Evolutionary conservation across 306 rosid genomes (phyloP), one percentile per base, ranked within the genome.

Genomic region (Nissolia schottii): DNA sequence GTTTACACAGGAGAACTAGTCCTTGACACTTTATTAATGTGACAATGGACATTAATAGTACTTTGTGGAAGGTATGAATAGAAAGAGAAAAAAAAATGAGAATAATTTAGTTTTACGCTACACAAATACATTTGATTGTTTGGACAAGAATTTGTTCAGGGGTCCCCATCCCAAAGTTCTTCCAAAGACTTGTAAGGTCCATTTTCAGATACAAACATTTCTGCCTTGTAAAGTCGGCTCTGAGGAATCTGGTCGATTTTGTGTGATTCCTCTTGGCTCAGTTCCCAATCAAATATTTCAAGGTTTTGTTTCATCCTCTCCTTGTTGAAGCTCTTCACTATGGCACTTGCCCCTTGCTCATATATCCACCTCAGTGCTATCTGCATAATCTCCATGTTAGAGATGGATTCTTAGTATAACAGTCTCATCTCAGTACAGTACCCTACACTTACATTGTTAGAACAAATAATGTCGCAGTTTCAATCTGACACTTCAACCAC

Each of bases 301-400:
- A 67, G 27, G 57, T 81, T 84, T 27, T 45, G 57, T 70, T 59
- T 74, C 77, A 81, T 81, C 67, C 80, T 75, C 54, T 71, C 79
- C 79, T 81, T 74, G 75, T 81, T 66, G 58, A 71, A 80, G 48
- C 81, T 80, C 73, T 40, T 80, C 8, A 56, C 69, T 20, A 77
- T 25, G 3, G 37, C 23, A 48, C 83, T 69, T 45, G 50, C 60
- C 16, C 79, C 81, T 74, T 70, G 77, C 55, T 81, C 79, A 1
- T 45, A 23, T 40, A 48, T 54, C 81, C 81, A 81, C 51, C 64
- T 69, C 16, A 69, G 74, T 53, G 53, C 74, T 51, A 53, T 35
- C 64, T 69, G 74, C 34, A 48, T 48, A 29, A 66, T 43, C 27
- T 43, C 25, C 57, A 27, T 40, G 27, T 65, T 16, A 15, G 40